These are phyloP conservation scores for Talaromyces sp. DNA, from an alignment of 2,329 filamentous ascomycete species.

Conservation along the genomic window DNA sequence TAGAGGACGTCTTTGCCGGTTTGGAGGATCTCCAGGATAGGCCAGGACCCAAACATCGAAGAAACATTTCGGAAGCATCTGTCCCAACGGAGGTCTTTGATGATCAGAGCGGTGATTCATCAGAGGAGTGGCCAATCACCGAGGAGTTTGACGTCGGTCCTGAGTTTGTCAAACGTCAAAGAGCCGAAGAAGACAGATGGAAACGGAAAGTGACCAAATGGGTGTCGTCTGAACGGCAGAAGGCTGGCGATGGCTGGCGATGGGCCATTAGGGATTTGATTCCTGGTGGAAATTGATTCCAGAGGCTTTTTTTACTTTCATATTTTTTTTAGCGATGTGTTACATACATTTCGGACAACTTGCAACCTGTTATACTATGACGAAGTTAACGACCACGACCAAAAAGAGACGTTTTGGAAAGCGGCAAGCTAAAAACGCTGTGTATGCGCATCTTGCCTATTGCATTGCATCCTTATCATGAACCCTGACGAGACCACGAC, in stretches of 20 bases:
- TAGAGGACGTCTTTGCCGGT: constrained; percentile 90
- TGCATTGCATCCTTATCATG: constrained; percentile 13
- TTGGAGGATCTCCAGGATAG: constrained; percentile 86
- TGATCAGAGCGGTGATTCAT: constrained; percentile 44
- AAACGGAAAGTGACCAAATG: constrained; percentile 81
- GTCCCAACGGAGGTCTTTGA: constrained; percentile 32
- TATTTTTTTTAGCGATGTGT: constrained; percentile 4
- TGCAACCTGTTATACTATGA: constrained; percentile 8
- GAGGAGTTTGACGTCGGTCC: constrained; percentile 98
- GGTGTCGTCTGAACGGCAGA: constrained; percentile 59
- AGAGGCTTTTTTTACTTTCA: not conserved
- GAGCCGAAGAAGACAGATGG: constrained; percentile 91
- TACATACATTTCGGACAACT: constrained; percentile 7
- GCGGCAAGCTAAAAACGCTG: not conserved
- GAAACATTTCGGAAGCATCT: constrained; percentile 20
- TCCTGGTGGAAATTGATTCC: constrained; percentile 8
- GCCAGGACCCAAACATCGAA: constrained; percentile 20
- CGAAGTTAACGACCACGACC: constrained; percentile 5
- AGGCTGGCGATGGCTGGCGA: constrained; percentile 60
- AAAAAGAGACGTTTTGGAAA: constrained; percentile 1
- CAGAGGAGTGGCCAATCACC: constrained; percentile 78
- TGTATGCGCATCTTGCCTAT: constrained; percentile 7
- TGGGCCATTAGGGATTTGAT: constrained; percentile 64
- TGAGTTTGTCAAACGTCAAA: constrained; percentile 83
- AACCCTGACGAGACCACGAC: constrained; percentile 13